Base-by-base conservation (phyloP, 1,139 yeast genomes). In the Lodderomyces margitis region DNA sequence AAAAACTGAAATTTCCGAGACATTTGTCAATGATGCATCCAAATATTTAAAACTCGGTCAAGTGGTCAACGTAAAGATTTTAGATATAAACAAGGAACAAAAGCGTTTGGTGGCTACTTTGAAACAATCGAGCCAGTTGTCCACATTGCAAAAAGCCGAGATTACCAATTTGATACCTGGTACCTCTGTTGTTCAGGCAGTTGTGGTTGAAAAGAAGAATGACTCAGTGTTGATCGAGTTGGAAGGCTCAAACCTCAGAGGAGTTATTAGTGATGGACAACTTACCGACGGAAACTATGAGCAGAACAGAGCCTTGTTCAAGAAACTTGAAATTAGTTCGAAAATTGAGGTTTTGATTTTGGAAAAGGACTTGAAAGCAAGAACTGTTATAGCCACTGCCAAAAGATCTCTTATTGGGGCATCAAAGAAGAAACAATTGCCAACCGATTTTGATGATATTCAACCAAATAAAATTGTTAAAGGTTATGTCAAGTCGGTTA, bases 41-140 rank as follows among this genome's bases (percentile, higher is more conserved):
- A 95, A 89, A 49, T 85, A 83, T 60, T 75, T 91, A 55, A 81
- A 80, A 50, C 57, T 87, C 19, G 96, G 96, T 3, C 98, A 92
- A 65, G 84, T 96, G 4, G 83, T 92, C 34, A 70, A 74, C 25
- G 94, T 87, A 5, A 79, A 83, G 52, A 69, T 92, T 21, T 56
- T 83, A 36, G 67, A 70, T 32, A 78, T 83, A 36, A 81, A 85
- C 50, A 62, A 72, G 20, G 80, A 74, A 12, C 68, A 69, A 25
- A 68, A 76, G 35, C 78, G 83, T 55, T 66, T 89, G 48, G 64
- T 78, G 25, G 95, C 86, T 2, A 82, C 95, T 37, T 83, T 94
- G 55, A 79, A 85, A 58, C 79, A 84, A 46, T 75, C 88, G 1
- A 67, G 74, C 40, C 77, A 75, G 37, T 61, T 78, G 21, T 70